phyloP scores from a whole-genome alignment of 1,284 basidiomycete species.

The Puccinia polysora region DNA sequence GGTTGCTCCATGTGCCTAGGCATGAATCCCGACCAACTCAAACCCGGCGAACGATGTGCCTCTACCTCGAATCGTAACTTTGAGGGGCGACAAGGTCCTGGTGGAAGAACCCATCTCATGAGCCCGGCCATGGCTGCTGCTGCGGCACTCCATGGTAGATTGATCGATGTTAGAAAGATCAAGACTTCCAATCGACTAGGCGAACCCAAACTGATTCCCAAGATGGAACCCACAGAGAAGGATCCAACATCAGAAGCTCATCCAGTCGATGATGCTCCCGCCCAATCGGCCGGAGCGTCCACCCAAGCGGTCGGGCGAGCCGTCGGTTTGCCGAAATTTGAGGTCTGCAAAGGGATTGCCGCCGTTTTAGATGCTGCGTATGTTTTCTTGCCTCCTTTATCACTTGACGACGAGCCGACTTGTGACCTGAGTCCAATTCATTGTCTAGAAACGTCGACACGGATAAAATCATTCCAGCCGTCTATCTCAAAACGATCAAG shows the following conservation, averaged over 20 bases:
- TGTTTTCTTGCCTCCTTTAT: slow-evolving; percentile 57
- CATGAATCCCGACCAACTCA: slow-evolving; percentile 93
- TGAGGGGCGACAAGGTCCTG: slow-evolving; percentile 84
- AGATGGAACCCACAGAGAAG: slow-evolving; percentile 54
- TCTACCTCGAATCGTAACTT: slow-evolving; percentile 97
- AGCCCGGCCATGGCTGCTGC: slow-evolving; percentile 95
- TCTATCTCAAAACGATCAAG: slow-evolving; percentile 67
- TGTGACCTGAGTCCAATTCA: background rate
- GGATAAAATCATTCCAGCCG: slow-evolving; percentile 83
- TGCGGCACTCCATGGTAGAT: slow-evolving; percentile 78
- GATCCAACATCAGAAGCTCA: slow-evolving; percentile 47
- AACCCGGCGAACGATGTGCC: slow-evolving; percentile 84
- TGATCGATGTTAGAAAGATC: slow-evolving; percentile 82
- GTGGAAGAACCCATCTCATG: slow-evolving; percentile 85
- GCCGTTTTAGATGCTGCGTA: slow-evolving; percentile 39
- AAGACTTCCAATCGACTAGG: slow-evolving; percentile 56
- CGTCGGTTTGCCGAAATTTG: slow-evolving; percentile 68
- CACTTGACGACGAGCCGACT: slow-evolving; percentile 66
- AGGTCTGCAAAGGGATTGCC: slow-evolving; percentile 47
- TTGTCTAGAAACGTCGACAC: slow-evolving; percentile 72
- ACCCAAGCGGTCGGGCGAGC: slow-evolving; percentile 60
- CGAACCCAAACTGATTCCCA: slow-evolving; percentile 57
- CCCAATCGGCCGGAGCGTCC: slow-evolving; percentile 50
- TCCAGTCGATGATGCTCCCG: slow-evolving; percentile 47
- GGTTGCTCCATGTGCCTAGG: slow-evolving; percentile 97